Evolutionary conservation across 1,284 basidiomycete genomes (phyloP).

Genomic region (Trametes versicolor): DNA sequence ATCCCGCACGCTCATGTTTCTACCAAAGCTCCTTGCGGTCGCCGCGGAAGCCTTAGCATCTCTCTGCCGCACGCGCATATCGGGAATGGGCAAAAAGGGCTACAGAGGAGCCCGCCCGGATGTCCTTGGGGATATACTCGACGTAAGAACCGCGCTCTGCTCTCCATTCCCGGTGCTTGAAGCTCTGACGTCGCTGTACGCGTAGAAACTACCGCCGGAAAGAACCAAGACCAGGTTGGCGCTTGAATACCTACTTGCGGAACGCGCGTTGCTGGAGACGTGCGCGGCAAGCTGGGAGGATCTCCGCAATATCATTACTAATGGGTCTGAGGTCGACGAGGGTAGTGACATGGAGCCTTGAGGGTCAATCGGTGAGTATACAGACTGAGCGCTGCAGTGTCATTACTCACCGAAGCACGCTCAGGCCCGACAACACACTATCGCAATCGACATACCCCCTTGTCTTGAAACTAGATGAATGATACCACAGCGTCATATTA

Average conservation of each 20-base stretch:
- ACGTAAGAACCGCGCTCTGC: slow-evolving; percentile 45
- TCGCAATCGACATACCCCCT: too few relatives aligned
- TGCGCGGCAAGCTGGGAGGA: slow-evolving; percentile 53
- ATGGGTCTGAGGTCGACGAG: not conserved
- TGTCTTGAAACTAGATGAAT: too few relatives aligned
- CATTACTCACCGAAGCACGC: too few relatives aligned
- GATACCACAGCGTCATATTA: too few relatives aligned
- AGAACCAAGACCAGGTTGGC: slow-evolving; percentile 49
- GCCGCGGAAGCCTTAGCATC: slow-evolving; percentile 10
- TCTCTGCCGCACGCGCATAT: slow-evolving; percentile 21
- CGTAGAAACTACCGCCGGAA: slow-evolving; percentile 37
- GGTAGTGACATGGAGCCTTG: slow-evolving; percentile 15
- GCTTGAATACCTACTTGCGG: slow-evolving; percentile 50
- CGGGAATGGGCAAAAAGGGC: slow-evolving; percentile 31
- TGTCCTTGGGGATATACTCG: slow-evolving; percentile 48
- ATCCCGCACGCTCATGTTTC: too few relatives aligned
- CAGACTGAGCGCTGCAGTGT: not conserved
- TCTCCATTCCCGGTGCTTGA: not conserved
- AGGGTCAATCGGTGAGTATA: not conserved
- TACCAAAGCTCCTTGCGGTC: not conserved
- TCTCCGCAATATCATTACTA: slow-evolving; percentile 21
- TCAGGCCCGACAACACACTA: too few relatives aligned
- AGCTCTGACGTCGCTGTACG: too few relatives aligned
- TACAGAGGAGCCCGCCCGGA: slow-evolving; percentile 37
- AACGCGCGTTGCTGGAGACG: slow-evolving; percentile 55